phyloP scores from a whole-genome alignment of 495 filamentous ascomycete genomes.

The Penicillium antarcticum region DNA sequence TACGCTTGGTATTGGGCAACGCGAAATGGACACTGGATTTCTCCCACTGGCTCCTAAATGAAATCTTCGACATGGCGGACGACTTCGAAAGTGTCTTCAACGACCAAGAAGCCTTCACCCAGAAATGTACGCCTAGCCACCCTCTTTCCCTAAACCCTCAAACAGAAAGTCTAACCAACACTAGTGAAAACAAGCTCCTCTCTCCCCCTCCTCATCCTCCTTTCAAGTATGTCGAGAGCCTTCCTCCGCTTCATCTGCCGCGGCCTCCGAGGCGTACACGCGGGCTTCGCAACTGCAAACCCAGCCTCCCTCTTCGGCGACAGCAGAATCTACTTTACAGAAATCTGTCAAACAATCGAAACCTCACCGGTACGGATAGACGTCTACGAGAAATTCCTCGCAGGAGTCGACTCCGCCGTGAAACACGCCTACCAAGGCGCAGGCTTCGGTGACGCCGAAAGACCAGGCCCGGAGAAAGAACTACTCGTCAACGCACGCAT shows the following conservation, averaged over 20 bases:
- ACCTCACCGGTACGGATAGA: constrained; percentile 42
- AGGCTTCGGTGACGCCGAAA: constrained; percentile 45
- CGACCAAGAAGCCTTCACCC: constrained; percentile 41
- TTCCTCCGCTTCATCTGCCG: constrained; percentile 68
- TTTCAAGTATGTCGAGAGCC: constrained; percentile 69
- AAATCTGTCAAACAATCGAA: constrained; percentile 40
- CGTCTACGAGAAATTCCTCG: constrained; percentile 48
- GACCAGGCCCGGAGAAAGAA: constrained; percentile 45
- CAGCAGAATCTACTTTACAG: constrained; percentile 38
- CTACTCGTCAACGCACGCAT: constrained; percentile 45
- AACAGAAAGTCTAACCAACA: constrained; percentile 7
- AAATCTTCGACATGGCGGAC: constrained; percentile 58
- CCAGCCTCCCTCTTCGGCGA: constrained; percentile 29
- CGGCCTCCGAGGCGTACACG: constrained; percentile 48
- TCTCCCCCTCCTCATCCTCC: constrained; percentile 63
- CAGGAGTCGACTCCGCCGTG: constrained; percentile 44
- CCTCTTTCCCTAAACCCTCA: constrained; percentile 1
- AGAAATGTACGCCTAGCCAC: constrained; percentile 34
- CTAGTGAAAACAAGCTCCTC: constrained; percentile 48
- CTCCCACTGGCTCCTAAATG: constrained; percentile 65
- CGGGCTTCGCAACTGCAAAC: constrained; percentile 29
- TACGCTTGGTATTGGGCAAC: constrained; percentile 42
- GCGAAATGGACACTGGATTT: constrained; percentile 66
- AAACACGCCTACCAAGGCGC: constrained; percentile 44
- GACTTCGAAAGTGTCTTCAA: constrained; percentile 44